Evolutionary conservation across 495 filamentous ascomycete genomes (phyloP), one percentile per base, ranked within the genome.

Genomic region (Tuber microsphaerosporum): DNA sequence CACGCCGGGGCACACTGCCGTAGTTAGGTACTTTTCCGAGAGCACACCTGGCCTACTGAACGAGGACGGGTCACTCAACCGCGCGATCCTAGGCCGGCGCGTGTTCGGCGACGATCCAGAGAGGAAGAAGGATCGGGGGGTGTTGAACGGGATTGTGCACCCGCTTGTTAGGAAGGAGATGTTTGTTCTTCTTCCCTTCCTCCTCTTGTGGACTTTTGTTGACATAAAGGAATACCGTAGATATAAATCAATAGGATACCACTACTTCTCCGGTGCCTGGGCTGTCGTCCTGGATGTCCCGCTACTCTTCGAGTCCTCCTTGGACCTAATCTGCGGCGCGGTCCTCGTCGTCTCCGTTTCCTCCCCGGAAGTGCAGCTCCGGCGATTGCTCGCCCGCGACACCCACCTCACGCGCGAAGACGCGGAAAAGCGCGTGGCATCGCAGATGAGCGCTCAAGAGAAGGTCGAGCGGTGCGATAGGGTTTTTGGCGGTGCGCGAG

Each of bases 271-370:
- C 3, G 94, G 94, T 2, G 77, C 89, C 74, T 92, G 94, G 92
- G 94, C 92, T 0, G 92, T 96, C 17, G 91, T 98, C n/a, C 85
- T 99, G 16, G 95, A 99, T 82, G 89, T 99, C 1, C 95, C 95
- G 69, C 85, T 99, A 61, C 88, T 99, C 26, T 97, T 96, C 81
- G 95, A 99, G 86, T 88, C 87, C 75, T 89, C 89, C 4, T 89
- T 97, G 86, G 95, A 99, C 80, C 77, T 88, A 3, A 41, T 94
- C 70, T 97, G 93, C 79, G 92, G 93, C 0, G 89, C 88, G 7
- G 92, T 97, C 0, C 82, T 97, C 71, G 93, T 99, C 16, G 94
- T 99, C 0, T 92, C 90, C 0, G 93, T 97, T 17, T 84, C 83
- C 16, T 90, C 93, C 79, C 89, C 91, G 0, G 87, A 84, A 46